phyloP scores from a whole-genome alignment of 345 rosid species.

The Erodium maritimum region DNA sequence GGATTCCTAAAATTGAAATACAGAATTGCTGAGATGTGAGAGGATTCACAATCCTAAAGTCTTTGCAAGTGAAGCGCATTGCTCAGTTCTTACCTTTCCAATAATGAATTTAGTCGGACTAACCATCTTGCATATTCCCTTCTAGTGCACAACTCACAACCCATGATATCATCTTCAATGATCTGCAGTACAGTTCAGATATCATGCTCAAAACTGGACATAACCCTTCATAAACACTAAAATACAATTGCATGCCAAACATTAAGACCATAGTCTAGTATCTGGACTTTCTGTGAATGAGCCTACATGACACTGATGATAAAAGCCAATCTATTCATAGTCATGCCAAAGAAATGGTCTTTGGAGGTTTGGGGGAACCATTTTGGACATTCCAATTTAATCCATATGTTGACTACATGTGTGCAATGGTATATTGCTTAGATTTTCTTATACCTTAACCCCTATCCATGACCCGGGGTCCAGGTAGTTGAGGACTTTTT shows the following conservation, averaged over 20 bases:
- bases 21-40: slow-evolving; percentile 12
- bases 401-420: neutral
- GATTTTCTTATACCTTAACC: neutral
- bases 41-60: slow-evolving; percentile 1
- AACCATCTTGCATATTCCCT: slow-evolving; percentile 88
- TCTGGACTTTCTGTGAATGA: no score
- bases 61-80: neutral
- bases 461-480: neutral
- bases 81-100: slow-evolving; percentile 50
- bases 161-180: slow-evolving; percentile 43
- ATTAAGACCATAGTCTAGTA: neutral
- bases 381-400: neutral
- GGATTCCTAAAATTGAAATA: slow-evolving; percentile 40
- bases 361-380: no score
- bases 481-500: neutral
- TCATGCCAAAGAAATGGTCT: neutral
- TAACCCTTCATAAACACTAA: slow-evolving; percentile 7
- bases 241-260: neutral
- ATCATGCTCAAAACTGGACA: slow-evolving; percentile 41
- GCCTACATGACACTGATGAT: no score
- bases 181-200: slow-evolving; percentile 45
- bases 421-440: neutral
- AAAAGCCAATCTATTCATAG: no score
- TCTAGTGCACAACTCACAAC: slow-evolving; percentile 67
- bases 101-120: slow-evolving; percentile 37